These are phyloP conservation scores for Boletus pseudopeckii DNA, from an alignment of 768 basidiomycete species.

Conservation along the genomic window DNA sequence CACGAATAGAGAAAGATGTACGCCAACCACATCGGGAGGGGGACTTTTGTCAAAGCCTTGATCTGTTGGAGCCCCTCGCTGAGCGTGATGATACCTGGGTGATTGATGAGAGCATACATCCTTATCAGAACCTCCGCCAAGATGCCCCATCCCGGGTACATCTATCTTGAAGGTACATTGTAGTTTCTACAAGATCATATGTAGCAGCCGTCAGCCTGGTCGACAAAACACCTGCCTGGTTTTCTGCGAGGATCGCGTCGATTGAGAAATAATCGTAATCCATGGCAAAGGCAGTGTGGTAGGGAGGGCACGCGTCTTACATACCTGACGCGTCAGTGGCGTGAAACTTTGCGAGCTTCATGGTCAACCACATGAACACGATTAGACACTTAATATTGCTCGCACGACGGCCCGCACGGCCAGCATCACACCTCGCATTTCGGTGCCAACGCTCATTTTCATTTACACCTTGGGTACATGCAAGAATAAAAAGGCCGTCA, in stretches of 20 bases:
- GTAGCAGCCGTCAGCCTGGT: not conserved
- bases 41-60: conserved; percentile 67
- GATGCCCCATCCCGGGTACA: conserved; percentile 82
- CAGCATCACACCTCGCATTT: conserved; percentile 4
- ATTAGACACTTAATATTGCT: conserved; percentile 14
- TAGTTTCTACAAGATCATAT: conserved; percentile 59
- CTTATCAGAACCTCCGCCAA: conserved; percentile 80
- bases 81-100: conserved; percentile 3
- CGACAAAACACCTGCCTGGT: conserved; percentile 53
- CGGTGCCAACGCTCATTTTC: conserved; percentile 29
- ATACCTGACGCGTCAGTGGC: conserved; percentile 24
- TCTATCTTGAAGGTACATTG: conserved; percentile 90
- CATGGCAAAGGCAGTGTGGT: conserved; percentile 41
- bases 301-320: not conserved
- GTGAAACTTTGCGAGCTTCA: not conserved
- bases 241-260: conserved; percentile 87
- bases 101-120: conserved; percentile 51
- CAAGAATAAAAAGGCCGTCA: conserved; percentile 26
- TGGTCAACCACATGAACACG: conserved; percentile 21
- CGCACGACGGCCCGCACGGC: conserved; percentile 15
- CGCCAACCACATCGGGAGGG: conserved; percentile 89
- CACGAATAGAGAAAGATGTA: conserved; percentile 83
- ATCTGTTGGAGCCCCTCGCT: conserved; percentile 49
- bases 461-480: conserved; percentile 26
- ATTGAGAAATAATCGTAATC: conserved; percentile 92